Evolutionary conservation across 257 asterid species (phyloP), one percentile per base, ranked within the genome.

Genomic region (Nicotiana obtusifolia): DNA sequence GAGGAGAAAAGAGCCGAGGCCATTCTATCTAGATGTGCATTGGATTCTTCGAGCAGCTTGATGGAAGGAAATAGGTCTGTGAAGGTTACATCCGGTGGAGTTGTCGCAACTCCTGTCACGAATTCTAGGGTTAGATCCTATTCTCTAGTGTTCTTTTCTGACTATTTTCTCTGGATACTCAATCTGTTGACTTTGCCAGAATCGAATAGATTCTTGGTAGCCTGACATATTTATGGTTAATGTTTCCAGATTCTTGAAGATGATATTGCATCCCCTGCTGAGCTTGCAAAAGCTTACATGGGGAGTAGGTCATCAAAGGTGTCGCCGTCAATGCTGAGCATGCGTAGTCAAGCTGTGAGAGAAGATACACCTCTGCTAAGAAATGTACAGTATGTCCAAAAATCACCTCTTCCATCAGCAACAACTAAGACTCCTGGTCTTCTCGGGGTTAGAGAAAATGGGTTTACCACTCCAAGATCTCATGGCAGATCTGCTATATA

Each of bases 261-360:
- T 47, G 92, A 88, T 82, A 85, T 91, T 82, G 95, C 93, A 73
- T 80, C 98, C 85, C 98, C 99, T 44, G 91, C 98, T 71, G 98
- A 94, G 85, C 89, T 96, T 83, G 99, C 99, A 41, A 94, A 91
- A 88, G 93, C 98, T 77, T 96, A 96, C 87, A 94, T 96, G 99
- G 97, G 97, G 71, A 86, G 85, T 31, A 90, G 92, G 88, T 89
- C 94, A 83, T 88, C 91, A 49, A 93, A 88, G 84, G 88, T 85
- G 56, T 94, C 95, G 0, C 97, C 97, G 3, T 91, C 98, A 33
- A 83, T 64, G 85, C 86, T 88, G 84, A 90, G 97, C 75, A 81
- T 76, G 37, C 92, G 88, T 66, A 52, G 84, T 71, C 97, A 89
- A 81, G 84, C 82, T 77, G 84, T 86, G 52, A 88, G 83, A 77